Conservation (phyloP, 768 basidiomycete genomes). For the Pilatotrama ljubarskyi region DNA sequence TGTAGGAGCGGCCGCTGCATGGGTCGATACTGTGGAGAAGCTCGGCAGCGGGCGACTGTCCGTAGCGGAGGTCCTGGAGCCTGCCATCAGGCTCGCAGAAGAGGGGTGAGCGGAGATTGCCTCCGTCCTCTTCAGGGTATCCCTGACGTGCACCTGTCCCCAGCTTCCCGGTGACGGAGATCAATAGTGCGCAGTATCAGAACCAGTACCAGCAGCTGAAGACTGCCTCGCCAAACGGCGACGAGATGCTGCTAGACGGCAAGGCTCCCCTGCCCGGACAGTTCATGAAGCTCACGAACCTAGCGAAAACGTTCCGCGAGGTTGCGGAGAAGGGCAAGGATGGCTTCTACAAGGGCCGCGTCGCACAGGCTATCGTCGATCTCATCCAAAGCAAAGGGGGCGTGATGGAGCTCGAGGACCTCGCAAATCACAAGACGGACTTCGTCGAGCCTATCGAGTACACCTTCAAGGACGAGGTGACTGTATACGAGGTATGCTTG, state of each 20-base stretch:
- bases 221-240: constrained; percentile 80
- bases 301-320: constrained; percentile 81
- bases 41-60: constrained; percentile 77
- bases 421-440: constrained; percentile 76
- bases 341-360: constrained; percentile 90
- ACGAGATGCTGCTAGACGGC: constrained; percentile 85
- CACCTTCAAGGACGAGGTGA: constrained; percentile 82
- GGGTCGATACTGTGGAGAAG: constrained; percentile 84
- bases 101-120: constrained; percentile 84
- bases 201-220: constrained; percentile 69
- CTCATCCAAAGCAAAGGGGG: constrained; percentile 86
- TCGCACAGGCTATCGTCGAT: constrained; percentile 88
- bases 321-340: constrained; percentile 82
- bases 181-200: constrained; percentile 58
- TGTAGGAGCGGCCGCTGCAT: constrained; percentile 89
- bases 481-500: constrained; percentile 78
- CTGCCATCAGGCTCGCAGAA: constrained; percentile 90
- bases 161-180: constrained; percentile 87
- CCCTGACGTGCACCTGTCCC: neutral
- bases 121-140: no score
- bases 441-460: constrained; percentile 92
- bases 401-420: constrained; percentile 91
- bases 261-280: constrained; percentile 85
- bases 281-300: constrained; percentile 75
- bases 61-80: constrained; percentile 73